These are phyloP conservation scores for Escovopsis sp. DNA, from an alignment of 2,329 filamentous ascomycete genomes.

Conservation along the genomic window DNA sequence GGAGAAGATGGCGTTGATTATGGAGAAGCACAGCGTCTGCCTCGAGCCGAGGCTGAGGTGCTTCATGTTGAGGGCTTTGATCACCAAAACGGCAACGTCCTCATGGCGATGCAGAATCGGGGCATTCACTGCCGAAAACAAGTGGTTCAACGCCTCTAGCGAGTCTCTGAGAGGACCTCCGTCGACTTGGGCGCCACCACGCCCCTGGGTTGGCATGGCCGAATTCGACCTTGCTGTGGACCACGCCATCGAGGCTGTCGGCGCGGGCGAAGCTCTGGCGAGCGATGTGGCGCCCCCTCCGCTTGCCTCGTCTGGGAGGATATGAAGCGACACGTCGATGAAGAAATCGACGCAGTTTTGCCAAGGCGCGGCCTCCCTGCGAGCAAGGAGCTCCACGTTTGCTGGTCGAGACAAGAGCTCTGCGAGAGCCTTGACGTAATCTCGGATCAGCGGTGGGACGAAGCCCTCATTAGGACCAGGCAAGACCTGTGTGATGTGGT, in stretches of 20 bases:
- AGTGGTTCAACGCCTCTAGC: constrained; percentile 48
- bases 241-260: constrained; percentile 17
- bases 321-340: constrained; percentile 40
- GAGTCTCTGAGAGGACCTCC: constrained; percentile 21
- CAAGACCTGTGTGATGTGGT: constrained; percentile 68
- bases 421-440: constrained; percentile 66
- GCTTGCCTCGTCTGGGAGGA: constrained; percentile 27
- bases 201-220: constrained; percentile 18
- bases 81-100: constrained; percentile 38
- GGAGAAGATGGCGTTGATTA: constrained; percentile 57
- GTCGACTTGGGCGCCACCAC: constrained; percentile 11
- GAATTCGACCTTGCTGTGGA: constrained; percentile 16
- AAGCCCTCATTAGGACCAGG: constrained; percentile 45
- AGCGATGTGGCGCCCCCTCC: constrained; percentile 14
- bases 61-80: constrained; percentile 47
- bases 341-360: constrained; percentile 56
- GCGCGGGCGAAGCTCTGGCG: constrained; percentile 33
- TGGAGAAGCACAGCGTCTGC: constrained; percentile 60
- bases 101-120: constrained; percentile 44
- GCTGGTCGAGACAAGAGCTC: constrained; percentile 56
- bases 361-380: constrained; percentile 47
- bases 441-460: constrained; percentile 53
- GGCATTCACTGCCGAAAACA: constrained; percentile 53
- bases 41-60: constrained; percentile 44
- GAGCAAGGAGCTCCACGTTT: constrained; percentile 65